Conservation (phyloP, 2,329 filamentous ascomycete species). For the Alternaria conjuncta region DNA sequence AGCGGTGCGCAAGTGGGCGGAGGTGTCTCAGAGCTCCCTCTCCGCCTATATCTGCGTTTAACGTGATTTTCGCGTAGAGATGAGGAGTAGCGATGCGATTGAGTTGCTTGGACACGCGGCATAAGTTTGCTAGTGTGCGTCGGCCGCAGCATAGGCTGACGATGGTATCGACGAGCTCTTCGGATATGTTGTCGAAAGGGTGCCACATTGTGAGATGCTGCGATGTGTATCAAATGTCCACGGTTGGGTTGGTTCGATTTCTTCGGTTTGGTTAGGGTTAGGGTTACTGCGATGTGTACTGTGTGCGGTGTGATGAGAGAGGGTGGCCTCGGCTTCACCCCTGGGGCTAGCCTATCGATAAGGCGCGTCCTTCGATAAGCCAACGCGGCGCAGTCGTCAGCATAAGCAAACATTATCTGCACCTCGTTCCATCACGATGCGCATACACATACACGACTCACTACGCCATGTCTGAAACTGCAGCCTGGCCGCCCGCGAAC, state of each 20-base stretch:
- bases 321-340: neutral
- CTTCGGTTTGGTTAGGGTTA: too few species aligned
- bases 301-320: neutral
- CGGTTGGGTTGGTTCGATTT: too few species aligned
- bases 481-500: slow-evolving; percentile 14
- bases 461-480: slow-evolving; percentile 1
- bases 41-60: neutral
- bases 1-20: neutral
- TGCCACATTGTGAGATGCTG: neutral
- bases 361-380: neutral
- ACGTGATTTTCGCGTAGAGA: neutral
- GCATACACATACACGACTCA: neutral
- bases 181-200: neutral
- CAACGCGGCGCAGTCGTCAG: neutral
- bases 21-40: neutral
- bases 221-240: neutral
- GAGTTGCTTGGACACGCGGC: neutral
- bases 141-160: neutral
- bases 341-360: neutral
- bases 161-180: neutral
- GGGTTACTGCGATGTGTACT: too few species aligned
- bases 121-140: too few species aligned
- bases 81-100: neutral
- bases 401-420: neutral
- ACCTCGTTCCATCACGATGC: neutral